A percentile compares a stretch with the other conserved stretches of the same genome.
Evolutionary conservation across 345 rosid genomes (phyloP).

Genomic region (Salix caprea): DNA sequence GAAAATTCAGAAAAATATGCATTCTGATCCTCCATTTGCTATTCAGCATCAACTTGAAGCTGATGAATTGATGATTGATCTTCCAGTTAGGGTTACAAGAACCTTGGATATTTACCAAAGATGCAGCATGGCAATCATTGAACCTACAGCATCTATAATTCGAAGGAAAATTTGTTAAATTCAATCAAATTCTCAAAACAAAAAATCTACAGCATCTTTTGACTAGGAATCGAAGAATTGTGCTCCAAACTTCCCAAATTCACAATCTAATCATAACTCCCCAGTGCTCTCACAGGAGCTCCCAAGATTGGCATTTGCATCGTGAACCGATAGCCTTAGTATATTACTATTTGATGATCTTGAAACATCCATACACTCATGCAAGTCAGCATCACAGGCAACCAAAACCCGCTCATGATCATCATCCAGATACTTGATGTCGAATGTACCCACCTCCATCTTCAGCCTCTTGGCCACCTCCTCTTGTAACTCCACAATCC

Average conservation of each 20-base stretch:
- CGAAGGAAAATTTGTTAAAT: constrained; percentile 4
- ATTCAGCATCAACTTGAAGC: too few species aligned
- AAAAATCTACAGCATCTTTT: constrained; percentile 16
- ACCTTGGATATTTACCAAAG: too few species aligned
- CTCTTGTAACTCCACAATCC: constrained; percentile 61
- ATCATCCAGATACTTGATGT: constrained; percentile 76
- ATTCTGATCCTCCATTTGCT: too few species aligned
- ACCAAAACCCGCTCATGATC: constrained; percentile 83
- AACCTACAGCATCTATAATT: too few species aligned
- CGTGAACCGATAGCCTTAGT: constrained; percentile 64
- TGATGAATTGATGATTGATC: too few species aligned
- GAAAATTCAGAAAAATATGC: too few species aligned
- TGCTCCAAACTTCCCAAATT: constrained; percentile 11
- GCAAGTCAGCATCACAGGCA: constrained; percentile 76
- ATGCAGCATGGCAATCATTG: too few species aligned
- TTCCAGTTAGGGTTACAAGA: too few species aligned
- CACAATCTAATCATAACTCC: constrained; percentile 31
- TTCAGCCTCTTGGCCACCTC: constrained; percentile 86
- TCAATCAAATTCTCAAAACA: constrained; percentile 15
- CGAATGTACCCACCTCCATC: constrained; percentile 67
- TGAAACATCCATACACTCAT: constrained; percentile 68
- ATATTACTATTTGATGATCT: constrained; percentile 57
- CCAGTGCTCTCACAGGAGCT: constrained; percentile 93
- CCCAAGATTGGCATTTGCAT: constrained; percentile 54
- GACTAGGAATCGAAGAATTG: constrained; percentile 21